These are phyloP conservation scores for Diaporthe amygdali DNA, from an alignment of 2,329 filamentous ascomycete genomes.

Conservation along the genomic window DNA sequence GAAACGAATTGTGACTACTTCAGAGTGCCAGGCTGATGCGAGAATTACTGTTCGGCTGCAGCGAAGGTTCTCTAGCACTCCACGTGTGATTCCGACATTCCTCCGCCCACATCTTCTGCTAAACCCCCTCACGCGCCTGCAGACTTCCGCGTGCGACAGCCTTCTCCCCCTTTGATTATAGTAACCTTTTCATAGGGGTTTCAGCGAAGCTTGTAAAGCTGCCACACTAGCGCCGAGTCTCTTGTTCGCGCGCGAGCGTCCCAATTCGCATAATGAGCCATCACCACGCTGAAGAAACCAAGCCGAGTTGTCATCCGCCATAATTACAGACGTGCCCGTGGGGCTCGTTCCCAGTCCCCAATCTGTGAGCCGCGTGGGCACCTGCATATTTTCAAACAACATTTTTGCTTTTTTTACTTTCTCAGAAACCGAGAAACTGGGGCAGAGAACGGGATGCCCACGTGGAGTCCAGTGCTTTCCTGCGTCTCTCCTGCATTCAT, in stretches of 20 bases:
- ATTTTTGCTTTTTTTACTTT: neutral
- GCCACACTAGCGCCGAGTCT: neutral
- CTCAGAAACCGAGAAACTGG: no score
- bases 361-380: neutral
- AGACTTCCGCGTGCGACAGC: neutral
- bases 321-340: neutral
- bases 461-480: neutral
- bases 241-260: neutral
- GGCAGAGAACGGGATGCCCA: neutral
- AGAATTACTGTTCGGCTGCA: neutral
- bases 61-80: neutral
- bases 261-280: neutral
- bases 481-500: neutral
- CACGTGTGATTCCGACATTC: neutral
- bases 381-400: neutral
- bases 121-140: neutral
- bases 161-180: neutral
- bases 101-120: neutral
- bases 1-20: neutral
- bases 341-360: neutral
- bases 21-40: neutral
- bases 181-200: neutral
- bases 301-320: neutral
- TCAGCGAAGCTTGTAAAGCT: neutral
- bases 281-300: neutral